These are phyloP conservation scores for Cordyceps cateniannulata DNA, from an alignment of 2,329 filamentous ascomycete species.

Conservation along the genomic window DNA sequence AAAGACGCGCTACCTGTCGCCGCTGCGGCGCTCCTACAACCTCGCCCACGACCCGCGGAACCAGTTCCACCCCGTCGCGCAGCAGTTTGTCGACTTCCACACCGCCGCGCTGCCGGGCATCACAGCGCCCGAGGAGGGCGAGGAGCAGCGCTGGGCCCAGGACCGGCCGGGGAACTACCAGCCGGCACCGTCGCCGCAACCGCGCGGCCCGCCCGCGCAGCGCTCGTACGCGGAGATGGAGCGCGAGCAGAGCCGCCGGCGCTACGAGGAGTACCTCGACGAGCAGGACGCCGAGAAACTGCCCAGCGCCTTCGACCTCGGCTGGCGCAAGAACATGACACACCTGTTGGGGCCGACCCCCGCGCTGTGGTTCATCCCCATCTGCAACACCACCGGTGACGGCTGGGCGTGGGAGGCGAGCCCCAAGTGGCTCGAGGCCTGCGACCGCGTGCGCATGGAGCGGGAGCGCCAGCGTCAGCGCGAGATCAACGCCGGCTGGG, in stretches of 20 bases:
- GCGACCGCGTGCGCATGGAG: slow-evolving; percentile 54
- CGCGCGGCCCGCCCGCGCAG: slow-evolving; percentile 32
- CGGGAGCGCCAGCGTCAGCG: slow-evolving; percentile 54
- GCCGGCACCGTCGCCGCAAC: background rate
- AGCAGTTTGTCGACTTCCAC: slow-evolving; percentile 75
- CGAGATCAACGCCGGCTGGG: slow-evolving; percentile 64
- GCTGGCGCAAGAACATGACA: slow-evolving; percentile 68
- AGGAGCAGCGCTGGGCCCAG: slow-evolving; percentile 39
- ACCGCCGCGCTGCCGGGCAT: slow-evolving; percentile 75
- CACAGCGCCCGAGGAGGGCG: slow-evolving; percentile 75
- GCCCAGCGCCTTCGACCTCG: slow-evolving; percentile 89
- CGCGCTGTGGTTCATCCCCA: slow-evolving; percentile 69
- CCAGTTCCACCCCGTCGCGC: slow-evolving; percentile 47
- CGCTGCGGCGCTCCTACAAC: slow-evolving; percentile 63
- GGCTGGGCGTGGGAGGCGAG: slow-evolving; percentile 93
- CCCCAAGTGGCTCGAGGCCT: slow-evolving; percentile 66
- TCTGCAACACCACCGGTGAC: slow-evolving; percentile 82
- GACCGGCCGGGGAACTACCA: slow-evolving; percentile 16
- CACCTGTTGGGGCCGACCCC: slow-evolving; percentile 76
- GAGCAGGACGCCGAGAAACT: slow-evolving; percentile 83
- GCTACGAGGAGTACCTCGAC: slow-evolving; percentile 71
- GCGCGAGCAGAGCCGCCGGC: slow-evolving; percentile 45
- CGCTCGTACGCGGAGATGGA: slow-evolving; percentile 51
- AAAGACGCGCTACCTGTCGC: slow-evolving; percentile 88
- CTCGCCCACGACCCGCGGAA: slow-evolving; percentile 50